Conservation (phyloP, 192 early-diverging fungal genomes). For the Coemansia sp. region DNA sequence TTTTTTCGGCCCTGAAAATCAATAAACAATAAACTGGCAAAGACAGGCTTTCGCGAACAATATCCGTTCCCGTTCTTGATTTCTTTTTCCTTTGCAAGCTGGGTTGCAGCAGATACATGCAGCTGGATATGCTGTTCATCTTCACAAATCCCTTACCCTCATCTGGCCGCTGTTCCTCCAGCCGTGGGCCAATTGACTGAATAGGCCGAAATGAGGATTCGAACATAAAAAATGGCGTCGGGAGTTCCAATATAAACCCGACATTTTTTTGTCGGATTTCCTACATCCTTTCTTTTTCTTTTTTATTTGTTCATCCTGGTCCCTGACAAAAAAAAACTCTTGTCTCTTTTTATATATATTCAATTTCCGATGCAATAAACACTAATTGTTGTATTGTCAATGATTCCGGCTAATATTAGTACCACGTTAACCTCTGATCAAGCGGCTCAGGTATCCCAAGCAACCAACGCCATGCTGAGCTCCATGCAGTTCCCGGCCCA, state of each 20-base stretch:
- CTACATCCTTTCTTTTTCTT: constrained; percentile 1
- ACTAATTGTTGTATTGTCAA: neutral
- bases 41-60: too few relatives aligned
- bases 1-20: neutral
- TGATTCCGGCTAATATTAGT: neutral
- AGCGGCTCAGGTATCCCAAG: neutral
- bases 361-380: constrained; percentile 1
- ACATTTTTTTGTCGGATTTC: constrained; percentile 1
- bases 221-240: neutral
- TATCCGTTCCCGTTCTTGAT: neutral
- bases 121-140: neutral
- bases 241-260: neutral
- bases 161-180: neutral
- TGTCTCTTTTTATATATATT: too few relatives aligned
- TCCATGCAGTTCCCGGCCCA: too few relatives aligned
- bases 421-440: neutral
- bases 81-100: neutral
- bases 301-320: too few relatives aligned
- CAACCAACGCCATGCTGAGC: neutral
- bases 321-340: too few relatives aligned
- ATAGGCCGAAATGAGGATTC: neutral
- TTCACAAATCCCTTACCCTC: neutral
- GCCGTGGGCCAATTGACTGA: too few relatives aligned
- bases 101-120: neutral
- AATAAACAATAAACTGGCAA: neutral